These are phyloP conservation scores for Trichocladium uniseriatum DNA, from an alignment of 495 filamentous ascomycete genomes.

Conservation along the genomic window DNA sequence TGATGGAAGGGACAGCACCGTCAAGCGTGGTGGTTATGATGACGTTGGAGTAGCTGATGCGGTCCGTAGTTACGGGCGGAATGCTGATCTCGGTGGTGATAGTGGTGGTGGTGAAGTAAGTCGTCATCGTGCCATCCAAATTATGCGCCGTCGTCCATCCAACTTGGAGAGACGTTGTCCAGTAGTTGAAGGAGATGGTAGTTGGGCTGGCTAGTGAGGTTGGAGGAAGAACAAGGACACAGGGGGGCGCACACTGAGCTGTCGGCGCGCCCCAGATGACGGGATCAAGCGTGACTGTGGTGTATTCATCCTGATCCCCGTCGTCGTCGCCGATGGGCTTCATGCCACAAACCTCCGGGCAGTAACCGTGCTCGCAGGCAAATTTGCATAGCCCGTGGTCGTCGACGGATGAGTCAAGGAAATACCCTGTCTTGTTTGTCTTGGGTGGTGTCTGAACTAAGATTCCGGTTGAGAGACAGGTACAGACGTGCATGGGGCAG, in stretches of 20 bases:
- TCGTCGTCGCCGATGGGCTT: background rate
- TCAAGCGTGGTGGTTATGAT: background rate
- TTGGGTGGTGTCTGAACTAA: background rate
- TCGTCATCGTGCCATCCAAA: background rate
- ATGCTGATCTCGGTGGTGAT: background rate
- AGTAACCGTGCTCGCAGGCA: background rate
- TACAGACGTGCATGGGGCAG: background rate
- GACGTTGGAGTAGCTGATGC: background rate
- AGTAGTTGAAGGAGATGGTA: background rate
- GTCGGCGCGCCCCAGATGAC: background rate
- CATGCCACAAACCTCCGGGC: background rate
- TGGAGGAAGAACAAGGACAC: background rate
- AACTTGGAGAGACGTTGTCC: background rate
- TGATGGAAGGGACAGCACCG: background rate
- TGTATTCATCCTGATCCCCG: background rate
- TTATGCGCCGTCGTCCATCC: background rate
- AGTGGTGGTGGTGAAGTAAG: background rate
- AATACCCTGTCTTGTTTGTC: background rate
- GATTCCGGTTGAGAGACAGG: background rate
- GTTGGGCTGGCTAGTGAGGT: background rate
- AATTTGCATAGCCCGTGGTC: background rate
- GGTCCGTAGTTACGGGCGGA: background rate
- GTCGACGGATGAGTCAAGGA: background rate
- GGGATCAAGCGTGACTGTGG: background rate
- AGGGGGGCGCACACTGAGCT: background rate